phyloP scores from a whole-genome alignment of 257 asterid genomes.

The Nicotiana benthamiana region DNA sequence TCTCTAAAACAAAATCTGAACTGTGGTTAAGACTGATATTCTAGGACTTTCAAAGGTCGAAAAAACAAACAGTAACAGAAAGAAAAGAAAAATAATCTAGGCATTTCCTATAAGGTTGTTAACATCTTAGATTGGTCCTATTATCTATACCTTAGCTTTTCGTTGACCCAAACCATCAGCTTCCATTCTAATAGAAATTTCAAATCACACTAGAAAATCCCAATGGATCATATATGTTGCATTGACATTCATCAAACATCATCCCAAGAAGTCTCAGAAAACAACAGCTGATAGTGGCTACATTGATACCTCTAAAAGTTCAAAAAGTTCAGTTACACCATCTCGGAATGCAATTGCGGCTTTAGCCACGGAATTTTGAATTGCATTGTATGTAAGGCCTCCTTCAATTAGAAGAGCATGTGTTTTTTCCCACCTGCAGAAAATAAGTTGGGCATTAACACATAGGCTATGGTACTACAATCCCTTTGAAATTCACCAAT shows the following conservation, averaged over 20 bases:
- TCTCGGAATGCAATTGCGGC: slow-evolving; percentile 72
- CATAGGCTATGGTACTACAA: background rate
- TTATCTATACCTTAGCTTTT: background rate
- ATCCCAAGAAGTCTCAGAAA: slow-evolving; percentile 8
- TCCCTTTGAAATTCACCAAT: background rate
- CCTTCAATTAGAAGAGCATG: slow-evolving; percentile 92
- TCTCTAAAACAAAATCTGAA: background rate
- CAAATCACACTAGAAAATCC: background rate
- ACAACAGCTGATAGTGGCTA: background rate
- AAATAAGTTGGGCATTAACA: slow-evolving; percentile 2
- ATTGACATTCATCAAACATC: slow-evolving; percentile 11
- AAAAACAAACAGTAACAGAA: background rate
- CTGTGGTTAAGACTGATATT: background rate
- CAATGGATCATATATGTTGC: background rate
- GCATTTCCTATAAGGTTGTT: background rate
- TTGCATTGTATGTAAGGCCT: slow-evolving; percentile 58
- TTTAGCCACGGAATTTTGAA: slow-evolving; percentile 63
- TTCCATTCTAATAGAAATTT: background rate
- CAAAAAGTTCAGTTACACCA: slow-evolving; percentile 82
- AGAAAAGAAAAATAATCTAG: background rate
- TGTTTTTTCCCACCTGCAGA: slow-evolving; percentile 86
- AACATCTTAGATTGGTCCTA: background rate
- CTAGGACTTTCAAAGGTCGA: background rate
- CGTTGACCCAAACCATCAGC: background rate
- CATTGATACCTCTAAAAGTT: slow-evolving; percentile 69